phyloP scores from a whole-genome alignment of 257 asterid species.

The Forsythia suspensa region DNA sequence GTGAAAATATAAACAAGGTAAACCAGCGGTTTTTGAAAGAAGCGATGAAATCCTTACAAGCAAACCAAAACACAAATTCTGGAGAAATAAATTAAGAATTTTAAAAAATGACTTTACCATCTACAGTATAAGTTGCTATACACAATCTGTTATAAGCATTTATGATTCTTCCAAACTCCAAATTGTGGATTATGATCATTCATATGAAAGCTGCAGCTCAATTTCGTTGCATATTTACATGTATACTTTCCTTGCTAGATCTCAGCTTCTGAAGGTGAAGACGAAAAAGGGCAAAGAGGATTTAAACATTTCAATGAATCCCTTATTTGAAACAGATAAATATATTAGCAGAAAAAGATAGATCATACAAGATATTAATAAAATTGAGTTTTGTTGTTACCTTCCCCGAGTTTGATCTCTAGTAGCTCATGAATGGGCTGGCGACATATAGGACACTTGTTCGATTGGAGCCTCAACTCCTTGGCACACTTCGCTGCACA shows the following conservation, averaged over 20 bases:
- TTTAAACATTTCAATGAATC: background rate
- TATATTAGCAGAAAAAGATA: background rate
- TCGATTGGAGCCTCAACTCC: slow-evolving; percentile 75
- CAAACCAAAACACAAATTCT: background rate
- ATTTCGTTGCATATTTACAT: background rate
- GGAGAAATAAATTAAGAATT: background rate
- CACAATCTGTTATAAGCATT: background rate
- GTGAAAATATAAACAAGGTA: background rate
- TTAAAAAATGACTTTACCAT: background rate
- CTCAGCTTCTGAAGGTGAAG: slow-evolving; percentile 25
- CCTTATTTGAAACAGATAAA: background rate
- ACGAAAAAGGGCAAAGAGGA: background rate
- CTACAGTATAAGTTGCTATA: background rate
- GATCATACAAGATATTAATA: background rate
- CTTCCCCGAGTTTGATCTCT: slow-evolving; percentile 80
- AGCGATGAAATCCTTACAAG: background rate
- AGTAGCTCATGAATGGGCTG: slow-evolving; percentile 85
- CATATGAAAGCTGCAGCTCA: background rate
- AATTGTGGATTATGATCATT: background rate
- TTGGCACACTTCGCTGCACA: slow-evolving; percentile 88
- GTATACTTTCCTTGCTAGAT: background rate
- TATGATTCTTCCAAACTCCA: slow-evolving; percentile 2
- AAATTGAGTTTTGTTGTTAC: slow-evolving; percentile 28
- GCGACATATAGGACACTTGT: slow-evolving; percentile 85
- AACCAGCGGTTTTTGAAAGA: background rate